phyloP scores from a whole-genome alignment of 106 monocot genomes.

The Vanilla planifolia region DNA sequence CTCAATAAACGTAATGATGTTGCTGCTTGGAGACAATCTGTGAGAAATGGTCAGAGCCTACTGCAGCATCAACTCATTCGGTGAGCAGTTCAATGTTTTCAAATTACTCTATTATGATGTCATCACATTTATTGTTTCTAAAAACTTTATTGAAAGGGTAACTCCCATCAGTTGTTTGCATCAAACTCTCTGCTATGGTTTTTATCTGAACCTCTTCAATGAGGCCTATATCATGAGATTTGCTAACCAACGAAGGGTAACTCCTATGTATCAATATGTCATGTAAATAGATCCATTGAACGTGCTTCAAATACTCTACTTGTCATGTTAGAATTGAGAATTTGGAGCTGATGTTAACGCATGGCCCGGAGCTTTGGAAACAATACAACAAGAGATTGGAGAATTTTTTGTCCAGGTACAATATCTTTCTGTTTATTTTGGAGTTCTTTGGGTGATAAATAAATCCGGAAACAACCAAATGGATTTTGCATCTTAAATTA shows the following conservation, averaged over 20 bases:
- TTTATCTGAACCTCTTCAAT: too few relatives aligned
- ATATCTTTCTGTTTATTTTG: background rate
- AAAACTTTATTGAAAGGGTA: too few relatives aligned
- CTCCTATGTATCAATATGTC: too few relatives aligned
- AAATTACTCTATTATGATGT: background rate
- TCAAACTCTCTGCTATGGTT: too few relatives aligned
- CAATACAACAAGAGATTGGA: conserved; percentile 77
- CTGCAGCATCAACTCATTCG: conserved; percentile 85
- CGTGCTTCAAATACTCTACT: background rate
- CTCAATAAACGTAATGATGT: conserved; percentile 80
- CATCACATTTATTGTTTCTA: too few relatives aligned
- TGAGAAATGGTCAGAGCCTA: conserved; percentile 73
- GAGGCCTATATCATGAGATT: too few relatives aligned
- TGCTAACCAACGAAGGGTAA: too few relatives aligned
- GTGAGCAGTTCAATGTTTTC: conserved; percentile 20
- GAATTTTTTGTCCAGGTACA: conserved; percentile 64
- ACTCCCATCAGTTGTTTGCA: too few relatives aligned
- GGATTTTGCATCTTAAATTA: too few relatives aligned
- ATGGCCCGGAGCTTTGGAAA: conserved; percentile 82
- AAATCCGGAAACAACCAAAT: too few relatives aligned
- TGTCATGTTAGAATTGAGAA: conserved; percentile 72
- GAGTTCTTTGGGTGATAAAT: background rate
- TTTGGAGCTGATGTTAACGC: conserved; percentile 76
- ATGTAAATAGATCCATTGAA: too few relatives aligned
- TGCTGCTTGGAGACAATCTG: conserved; percentile 69